Evolutionary conservation across 306 rosid genomes (phyloP), one percentile per base, ranked within the genome.

Genomic region (Malus domestica): DNA sequence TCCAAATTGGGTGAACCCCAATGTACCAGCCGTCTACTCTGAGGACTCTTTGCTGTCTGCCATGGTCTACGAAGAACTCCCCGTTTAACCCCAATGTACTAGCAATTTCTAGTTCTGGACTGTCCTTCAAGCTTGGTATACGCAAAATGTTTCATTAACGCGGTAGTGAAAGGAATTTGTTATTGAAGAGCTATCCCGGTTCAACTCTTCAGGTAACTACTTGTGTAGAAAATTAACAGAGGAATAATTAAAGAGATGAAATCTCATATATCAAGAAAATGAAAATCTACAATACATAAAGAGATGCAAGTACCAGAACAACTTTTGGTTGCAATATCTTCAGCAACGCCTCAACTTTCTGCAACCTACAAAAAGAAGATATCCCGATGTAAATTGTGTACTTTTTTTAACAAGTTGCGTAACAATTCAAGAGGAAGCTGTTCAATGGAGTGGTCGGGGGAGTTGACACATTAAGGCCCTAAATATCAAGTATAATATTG

Each of bases 81-180:
- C 98, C 96, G 65, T 85, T 90, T 83, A 92, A 80, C 76, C 91
- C n/a, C n/a, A n/a, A n/a, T n/a, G n/a, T n/a, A n/a, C n/a, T n/a
- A n/a, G 89, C 74, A 20, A 94, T 85, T 76, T 87, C 89, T 23
- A 90, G 32, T 78, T 83, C 88, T 45, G 78, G 55, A 76, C 70
- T 79, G 42, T 85, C 85, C 77, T 87, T 87, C 81, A 57, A 71
- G 60, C 84, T 80, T 46, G 95, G 73, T 75, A 89, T 75, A 57
- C 42, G 54, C 67, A 87, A 54, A 85, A 58, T 8, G 89, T 84
- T 80, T 86, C 82, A 42, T 85, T 84, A 81, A 87, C 88, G 3
- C 87, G 14, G 81, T 91, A 94, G 73, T 85, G 80, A n/a, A 79
- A 58, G 75, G 89, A 66, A 67, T 77, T 79, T 71, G 84, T 77